Base-by-base conservation (phyloP, 2,329 filamentous ascomycete genomes). In the Ceratocystis ficicola region DNA sequence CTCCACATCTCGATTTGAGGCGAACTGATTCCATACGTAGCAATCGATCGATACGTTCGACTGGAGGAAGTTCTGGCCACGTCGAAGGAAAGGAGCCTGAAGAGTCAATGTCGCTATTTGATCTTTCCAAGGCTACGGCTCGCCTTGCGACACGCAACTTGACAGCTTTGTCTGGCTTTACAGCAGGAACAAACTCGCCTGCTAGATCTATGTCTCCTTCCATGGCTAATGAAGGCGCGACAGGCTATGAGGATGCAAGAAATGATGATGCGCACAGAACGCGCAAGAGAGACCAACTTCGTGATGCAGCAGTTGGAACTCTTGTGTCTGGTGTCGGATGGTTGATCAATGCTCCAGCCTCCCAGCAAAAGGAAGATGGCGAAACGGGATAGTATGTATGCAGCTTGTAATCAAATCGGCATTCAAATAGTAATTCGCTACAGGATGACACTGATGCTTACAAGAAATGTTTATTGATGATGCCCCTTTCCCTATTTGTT, bases 251-350 rank as follows among this genome's bases (percentile, higher is more conserved):
- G 10, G 60, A 63, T 12, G 41, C 12, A 36, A 4, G 59, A 10
- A 15, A 66, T 2, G 66, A 69, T n/a, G 73, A 73, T 44, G 71
- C 73, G 5, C 69, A 72, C 20, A 69, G 71, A 65, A 70, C 72
- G 62, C 74, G 89, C 70, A 92, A 86, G 77, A 81, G 89, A 70
- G 89, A 93, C 73, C 86, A 87, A 73, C 71, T 88, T 50, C 78
- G 83, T 69, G 85, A 87, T 68, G 85, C 81, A 44, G 85, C 86
- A 7, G 83, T 86, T 65, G 84, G 83, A n/a, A 85, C 84, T 1
- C 73, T 88, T 60, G 85, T 86, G 2, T 84, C 83, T 55, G 83
- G 86, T 20, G 82, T 88, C 28, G 85, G 86, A 0, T 88, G 86
- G 86, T 73, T 88, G 60, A 81, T 88, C 12, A 64, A 57, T 44